Conservation (phyloP, 768 basidiomycete species). For the Trametes villosa region DNA sequence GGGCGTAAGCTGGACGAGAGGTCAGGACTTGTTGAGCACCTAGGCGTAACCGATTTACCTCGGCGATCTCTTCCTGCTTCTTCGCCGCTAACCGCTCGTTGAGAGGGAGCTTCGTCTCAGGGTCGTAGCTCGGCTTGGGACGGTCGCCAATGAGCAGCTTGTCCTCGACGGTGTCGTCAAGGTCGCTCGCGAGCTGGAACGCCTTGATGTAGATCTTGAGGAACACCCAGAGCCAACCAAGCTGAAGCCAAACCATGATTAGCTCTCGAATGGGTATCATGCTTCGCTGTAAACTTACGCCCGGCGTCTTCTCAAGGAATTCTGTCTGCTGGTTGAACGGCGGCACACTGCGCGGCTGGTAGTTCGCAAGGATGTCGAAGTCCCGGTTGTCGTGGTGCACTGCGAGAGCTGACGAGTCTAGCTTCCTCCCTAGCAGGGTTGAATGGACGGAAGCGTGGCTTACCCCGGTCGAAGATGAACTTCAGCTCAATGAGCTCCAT, state of each 20-base stretch:
- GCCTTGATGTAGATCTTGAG: slow-evolving; percentile 78
- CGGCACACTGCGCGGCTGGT: slow-evolving; percentile 62
- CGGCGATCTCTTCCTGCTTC: slow-evolving; percentile 54
- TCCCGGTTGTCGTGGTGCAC: slow-evolving; percentile 89
- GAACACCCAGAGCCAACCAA: slow-evolving; percentile 73
- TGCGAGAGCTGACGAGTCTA: slow-evolving; percentile 31
- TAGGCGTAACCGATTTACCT: slow-evolving; percentile 42
- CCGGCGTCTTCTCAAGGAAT: slow-evolving; percentile 64
- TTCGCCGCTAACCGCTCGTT: slow-evolving; percentile 59
- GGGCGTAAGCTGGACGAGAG: slow-evolving; percentile 57
- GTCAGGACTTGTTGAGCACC: not conserved
- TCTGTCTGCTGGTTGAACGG: slow-evolving; percentile 70
- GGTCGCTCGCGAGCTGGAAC: slow-evolving; percentile 77
- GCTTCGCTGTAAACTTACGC: slow-evolving; percentile 47
- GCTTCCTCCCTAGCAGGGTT: not conserved
- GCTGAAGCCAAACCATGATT: slow-evolving; percentile 41
- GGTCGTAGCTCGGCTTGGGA: slow-evolving; percentile 62
- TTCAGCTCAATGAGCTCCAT: slow-evolving; percentile 85
- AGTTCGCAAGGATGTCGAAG: slow-evolving; percentile 74
- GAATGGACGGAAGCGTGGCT: slow-evolving; percentile 29
- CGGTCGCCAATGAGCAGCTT: slow-evolving; percentile 82
- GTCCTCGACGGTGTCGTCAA: slow-evolving; percentile 81
- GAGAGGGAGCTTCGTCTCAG: slow-evolving; percentile 54
- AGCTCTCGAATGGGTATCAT: not conserved
- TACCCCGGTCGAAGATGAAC: slow-evolving; percentile 78